Evolutionary conservation across 345 rosid species (phyloP).

Genomic region (Carallia brachiata): DNA sequence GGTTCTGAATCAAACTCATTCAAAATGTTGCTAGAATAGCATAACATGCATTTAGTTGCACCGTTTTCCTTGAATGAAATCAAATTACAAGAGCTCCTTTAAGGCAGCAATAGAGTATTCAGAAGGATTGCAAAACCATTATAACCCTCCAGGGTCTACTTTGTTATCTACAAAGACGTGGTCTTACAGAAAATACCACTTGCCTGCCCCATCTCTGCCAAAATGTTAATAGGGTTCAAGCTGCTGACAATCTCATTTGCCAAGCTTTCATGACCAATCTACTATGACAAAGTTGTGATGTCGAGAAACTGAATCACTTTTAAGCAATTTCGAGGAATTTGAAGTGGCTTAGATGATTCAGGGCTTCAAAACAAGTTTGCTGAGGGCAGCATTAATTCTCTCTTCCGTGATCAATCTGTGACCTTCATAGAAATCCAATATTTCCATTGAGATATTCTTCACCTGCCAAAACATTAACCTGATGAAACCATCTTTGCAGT

Average conservation of each 20-base stretch:
- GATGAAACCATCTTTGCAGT: not conserved
- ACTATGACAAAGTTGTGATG: not conserved
- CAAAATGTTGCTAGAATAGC: no score
- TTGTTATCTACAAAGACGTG: not conserved
- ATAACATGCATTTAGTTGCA: no score
- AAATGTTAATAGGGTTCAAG: not conserved
- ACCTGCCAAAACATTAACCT: constrained; percentile 33
- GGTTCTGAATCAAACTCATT: no score
- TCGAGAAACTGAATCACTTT: not conserved
- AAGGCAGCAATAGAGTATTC: no score
- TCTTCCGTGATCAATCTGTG: constrained; percentile 40
- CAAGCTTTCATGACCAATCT: not conserved
- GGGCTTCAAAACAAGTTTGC: constrained; percentile 62
- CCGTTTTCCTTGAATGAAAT: no score
- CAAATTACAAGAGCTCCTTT: no score
- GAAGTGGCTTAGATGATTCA: constrained; percentile 14
- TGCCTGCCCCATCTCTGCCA: not conserved
- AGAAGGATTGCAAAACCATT: no score
- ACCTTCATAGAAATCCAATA: constrained; percentile 56
- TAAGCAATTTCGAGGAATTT: not conserved
- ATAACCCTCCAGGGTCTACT: no score
- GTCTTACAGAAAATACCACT: not conserved
- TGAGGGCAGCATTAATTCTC: constrained; percentile 34
- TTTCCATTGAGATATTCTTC: constrained; percentile 59
- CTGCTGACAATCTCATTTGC: not conserved